Conservation (phyloP, 495 filamentous ascomycete species). For the Podospora tetraspora region DNA sequence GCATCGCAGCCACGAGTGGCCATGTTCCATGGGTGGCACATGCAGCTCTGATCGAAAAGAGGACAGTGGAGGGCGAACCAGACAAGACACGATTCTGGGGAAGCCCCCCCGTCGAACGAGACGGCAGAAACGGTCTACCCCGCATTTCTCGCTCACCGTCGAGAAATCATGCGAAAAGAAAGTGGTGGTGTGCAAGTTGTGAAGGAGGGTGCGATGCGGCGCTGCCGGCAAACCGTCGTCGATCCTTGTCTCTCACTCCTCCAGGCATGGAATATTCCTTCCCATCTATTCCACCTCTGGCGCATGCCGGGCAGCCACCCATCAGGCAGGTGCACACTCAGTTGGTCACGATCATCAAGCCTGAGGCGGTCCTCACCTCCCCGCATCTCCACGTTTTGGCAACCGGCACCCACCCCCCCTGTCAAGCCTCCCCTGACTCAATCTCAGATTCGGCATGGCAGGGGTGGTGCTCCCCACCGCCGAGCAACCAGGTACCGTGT, state of each 20-base stretch:
- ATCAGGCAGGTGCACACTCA: conserved; percentile 3
- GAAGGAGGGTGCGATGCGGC: neutral
- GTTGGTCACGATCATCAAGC: neutral
- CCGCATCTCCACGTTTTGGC: conserved; percentile 8
- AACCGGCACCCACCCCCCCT: neutral
- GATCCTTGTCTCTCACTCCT: neutral
- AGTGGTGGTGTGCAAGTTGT: neutral
- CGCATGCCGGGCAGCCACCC: neutral
- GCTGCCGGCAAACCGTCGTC: neutral
- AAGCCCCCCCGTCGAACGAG: neutral
- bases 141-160: conserved; percentile 7
- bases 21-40: neutral
- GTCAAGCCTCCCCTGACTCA: neutral
- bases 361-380: neutral
- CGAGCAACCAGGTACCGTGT: conserved; percentile 14
- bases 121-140: conserved; percentile 1
- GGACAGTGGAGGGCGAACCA: conserved; percentile 1
- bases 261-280: conserved; percentile 10
- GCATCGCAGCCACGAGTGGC: too few relatives aligned
- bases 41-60: conserved; percentile 9
- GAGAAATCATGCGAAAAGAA: neutral
- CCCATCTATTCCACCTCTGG: conserved; percentile 5
- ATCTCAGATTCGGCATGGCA: neutral
- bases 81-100: conserved; percentile 3
- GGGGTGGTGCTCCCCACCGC: neutral